Conservation (phyloP, 192 early-diverging fungal genomes). For the Coemansia sp. region DNA sequence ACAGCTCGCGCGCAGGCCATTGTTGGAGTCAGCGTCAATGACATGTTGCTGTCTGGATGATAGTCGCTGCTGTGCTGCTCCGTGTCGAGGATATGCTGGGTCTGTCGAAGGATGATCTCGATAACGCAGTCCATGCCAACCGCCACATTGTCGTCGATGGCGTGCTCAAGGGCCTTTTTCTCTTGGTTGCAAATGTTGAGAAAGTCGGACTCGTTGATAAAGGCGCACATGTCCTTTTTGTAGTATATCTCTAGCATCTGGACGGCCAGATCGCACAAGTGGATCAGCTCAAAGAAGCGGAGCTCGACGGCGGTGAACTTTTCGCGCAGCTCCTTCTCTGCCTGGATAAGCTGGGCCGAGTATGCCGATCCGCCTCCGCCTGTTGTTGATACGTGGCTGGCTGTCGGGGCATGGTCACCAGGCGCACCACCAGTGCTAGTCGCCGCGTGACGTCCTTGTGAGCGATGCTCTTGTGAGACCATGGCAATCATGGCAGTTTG, state of each 20-base stretch:
- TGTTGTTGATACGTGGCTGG: conserved; percentile 55
- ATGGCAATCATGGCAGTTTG: conserved; percentile 37
- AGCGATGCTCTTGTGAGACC: conserved; percentile 15
- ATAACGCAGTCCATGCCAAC: conserved; percentile 93
- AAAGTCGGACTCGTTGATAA: conserved; percentile 91
- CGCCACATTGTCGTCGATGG: conserved; percentile 90
- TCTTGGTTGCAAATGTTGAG: conserved; percentile 91
- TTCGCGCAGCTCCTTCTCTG: conserved; percentile 42
- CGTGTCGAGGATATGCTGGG: conserved; percentile 78
- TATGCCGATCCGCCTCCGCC: conserved; percentile 36
- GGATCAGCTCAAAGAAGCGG: conserved; percentile 94
- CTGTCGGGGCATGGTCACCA: conserved; percentile 4
- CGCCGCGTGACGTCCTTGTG: conserved; percentile 11
- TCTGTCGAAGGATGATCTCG: conserved; percentile 82
- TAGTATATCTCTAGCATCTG: conserved; percentile 97
- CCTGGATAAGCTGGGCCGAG: conserved; percentile 55
- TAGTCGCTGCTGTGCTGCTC: conserved; percentile 76
- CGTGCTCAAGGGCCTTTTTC: conserved; percentile 84
- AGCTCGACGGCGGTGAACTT: conserved; percentile 64
- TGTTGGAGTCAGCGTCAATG: conserved; percentile 74
- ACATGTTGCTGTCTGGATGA: conserved; percentile 66
- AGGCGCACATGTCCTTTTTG: conserved; percentile 81
- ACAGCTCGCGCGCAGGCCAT: conserved; percentile 81
- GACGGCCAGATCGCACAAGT: conserved; percentile 89
- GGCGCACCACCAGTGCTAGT: neutral